A percentile compares a stretch with the other conserved stretches of the same genome.
Conservation (phyloP, 73 alveolate species). For the Tetrahymena thermophila region DNA sequence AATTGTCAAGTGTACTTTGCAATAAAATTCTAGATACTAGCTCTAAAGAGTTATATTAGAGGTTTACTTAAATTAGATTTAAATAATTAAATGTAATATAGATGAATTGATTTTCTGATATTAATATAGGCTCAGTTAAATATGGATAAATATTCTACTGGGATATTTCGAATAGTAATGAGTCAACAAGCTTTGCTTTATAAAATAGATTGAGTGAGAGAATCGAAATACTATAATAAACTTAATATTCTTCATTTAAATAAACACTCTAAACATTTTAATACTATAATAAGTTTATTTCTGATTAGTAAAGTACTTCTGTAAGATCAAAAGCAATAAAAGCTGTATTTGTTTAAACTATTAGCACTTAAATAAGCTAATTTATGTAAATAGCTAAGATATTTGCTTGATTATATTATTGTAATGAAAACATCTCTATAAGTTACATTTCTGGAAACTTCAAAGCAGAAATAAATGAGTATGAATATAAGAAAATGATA, state of each 20-base stretch:
- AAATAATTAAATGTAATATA: neutral
- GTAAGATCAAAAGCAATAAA: neutral
- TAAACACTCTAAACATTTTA: no score
- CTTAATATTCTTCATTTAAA: neutral
- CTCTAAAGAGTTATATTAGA: neutral
- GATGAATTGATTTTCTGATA: neutral
- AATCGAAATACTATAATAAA: no score
- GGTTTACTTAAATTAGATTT: neutral
- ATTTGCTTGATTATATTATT: no score
- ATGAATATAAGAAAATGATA: neutral
- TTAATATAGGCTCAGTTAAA: neutral
- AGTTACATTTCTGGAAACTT: neutral
- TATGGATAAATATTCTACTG: neutral
- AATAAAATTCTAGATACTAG: neutral
- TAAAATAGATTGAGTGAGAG: no score
- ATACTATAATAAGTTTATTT: no score
- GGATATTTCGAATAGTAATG: neutral
- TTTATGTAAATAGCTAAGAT: no score
- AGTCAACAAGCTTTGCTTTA: neutral
- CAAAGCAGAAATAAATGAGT: neutral
- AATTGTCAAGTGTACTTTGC: neutral
- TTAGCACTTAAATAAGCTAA: no score
- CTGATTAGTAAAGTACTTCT: neutral
- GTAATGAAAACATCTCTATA: neutral
- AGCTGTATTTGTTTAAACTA: neutral